Percentiles rank a stretch among this genome's conserved stretches.
phyloP scores from a whole-genome alignment of 2,329 filamentous ascomycete species.

The Fusarium citri region DNA sequence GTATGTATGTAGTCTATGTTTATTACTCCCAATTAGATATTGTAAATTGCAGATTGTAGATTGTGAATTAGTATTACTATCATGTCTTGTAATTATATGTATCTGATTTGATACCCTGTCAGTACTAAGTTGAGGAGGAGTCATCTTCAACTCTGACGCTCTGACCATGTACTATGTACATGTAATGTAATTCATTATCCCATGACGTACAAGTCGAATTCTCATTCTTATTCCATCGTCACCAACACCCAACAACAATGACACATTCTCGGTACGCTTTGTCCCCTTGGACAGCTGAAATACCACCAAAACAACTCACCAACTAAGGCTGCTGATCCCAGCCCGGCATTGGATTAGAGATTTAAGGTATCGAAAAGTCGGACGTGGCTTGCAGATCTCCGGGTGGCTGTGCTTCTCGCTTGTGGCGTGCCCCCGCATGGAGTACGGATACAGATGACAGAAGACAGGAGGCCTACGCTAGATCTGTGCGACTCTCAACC shows the following conservation, averaged over 20 bases:
- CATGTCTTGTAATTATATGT: neutral
- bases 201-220: constrained; percentile 10
- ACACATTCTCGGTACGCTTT: constrained; percentile 6
- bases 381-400: constrained; percentile 39
- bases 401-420: constrained; percentile 36
- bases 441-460: neutral
- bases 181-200: neutral
- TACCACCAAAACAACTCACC: constrained; percentile 18
- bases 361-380: neutral
- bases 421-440: constrained; percentile 30
- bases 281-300: constrained; percentile 46
- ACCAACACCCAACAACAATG: constrained; percentile 1
- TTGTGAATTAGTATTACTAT: neutral
- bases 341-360: constrained; percentile 18
- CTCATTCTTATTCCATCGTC: neutral
- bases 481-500: constrained; percentile 14
- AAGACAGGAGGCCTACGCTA: constrained; percentile 37
- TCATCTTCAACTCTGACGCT: neutral
- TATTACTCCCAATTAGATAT: neutral
- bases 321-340: constrained; percentile 39
- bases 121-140: neutral
- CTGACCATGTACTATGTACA: neutral
- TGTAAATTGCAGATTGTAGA: neutral
- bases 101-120: neutral
- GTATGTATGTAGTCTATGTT: neutral